phyloP scores from a whole-genome alignment of 2,329 filamentous ascomycete genomes.

The Cladosporium colombiae region DNA sequence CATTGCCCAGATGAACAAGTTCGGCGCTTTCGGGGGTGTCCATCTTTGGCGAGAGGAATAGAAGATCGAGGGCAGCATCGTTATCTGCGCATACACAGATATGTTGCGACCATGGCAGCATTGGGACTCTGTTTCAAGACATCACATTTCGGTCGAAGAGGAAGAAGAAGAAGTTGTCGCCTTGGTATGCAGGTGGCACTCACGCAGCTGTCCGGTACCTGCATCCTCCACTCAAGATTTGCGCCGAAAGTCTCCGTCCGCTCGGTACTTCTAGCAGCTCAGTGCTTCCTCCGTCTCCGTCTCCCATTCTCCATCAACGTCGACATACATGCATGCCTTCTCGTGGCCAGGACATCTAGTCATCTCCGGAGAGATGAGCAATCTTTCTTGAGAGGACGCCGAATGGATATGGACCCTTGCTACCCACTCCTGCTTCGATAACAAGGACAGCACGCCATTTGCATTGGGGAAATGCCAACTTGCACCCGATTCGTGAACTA shows the following conservation, averaged over 20 bases:
- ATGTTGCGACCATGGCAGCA: neutral
- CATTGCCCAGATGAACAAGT: neutral
- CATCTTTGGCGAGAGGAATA: neutral
- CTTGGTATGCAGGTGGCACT: neutral
- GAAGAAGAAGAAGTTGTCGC: neutral
- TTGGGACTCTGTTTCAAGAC: neutral
- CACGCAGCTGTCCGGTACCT: neutral
- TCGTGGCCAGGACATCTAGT: neutral
- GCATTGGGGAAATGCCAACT: neutral
- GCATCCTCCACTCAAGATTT: neutral
- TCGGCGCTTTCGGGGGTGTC: constrained; percentile 3
- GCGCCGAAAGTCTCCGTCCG: neutral
- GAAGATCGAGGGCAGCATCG: neutral
- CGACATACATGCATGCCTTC: neutral
- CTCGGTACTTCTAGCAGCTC: no score
- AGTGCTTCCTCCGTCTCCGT: neutral
- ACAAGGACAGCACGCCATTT: neutral
- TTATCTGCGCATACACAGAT: neutral
- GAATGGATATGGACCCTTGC: neutral
- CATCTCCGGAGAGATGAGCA: neutral
- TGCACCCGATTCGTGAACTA: neutral
- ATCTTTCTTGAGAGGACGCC: neutral
- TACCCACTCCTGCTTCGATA: neutral
- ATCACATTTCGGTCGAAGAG: no score
- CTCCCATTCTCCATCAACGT: neutral